Base-by-base conservation (phyloP, 495 filamentous ascomycete genomes). In the Aspergillus affinis region DNA sequence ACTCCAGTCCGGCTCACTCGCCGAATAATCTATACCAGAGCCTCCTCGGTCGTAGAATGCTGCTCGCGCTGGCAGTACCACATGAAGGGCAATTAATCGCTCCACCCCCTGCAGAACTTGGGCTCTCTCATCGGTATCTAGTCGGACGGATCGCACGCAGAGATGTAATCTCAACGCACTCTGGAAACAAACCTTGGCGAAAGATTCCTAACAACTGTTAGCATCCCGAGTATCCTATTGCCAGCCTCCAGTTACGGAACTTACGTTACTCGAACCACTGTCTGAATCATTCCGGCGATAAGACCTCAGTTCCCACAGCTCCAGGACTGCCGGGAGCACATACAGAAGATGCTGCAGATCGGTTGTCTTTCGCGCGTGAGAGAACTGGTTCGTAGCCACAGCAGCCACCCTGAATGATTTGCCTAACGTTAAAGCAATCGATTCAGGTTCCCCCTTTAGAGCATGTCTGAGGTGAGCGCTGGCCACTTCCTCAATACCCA, bases 1-100 rank as follows among this genome's bases (percentile, higher is more conserved):
- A 51, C 68, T 77, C 78, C 78, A 80, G 52, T 80, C 73, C 0
- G 78, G 78, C 51, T 78, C 73, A 15, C 66, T 71, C 36, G 71
- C 62, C 15, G 78, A 76, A 61, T 80, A 80, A 52, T 78, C 75
- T 45, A 80, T 79, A 13, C 76, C 76, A 48, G 73, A 74, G 20
- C 75, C 72, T 27, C 75, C 76, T 55, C 70, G 53, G 13, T 65
- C 81, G 47, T 79, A 74, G 66, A 85, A 89, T 3, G 76, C 74
- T 4, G 78, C 69, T 52, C 85, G 85, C 30, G 86, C 83, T 4
- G 90, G 90, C 2, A 87, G 72, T 19, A 95, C 78, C 30, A 95
- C 77, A 74, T 91, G 87, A 27, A 81, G 80, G n/a, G 84, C 82
- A 54, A 92, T 66, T 19, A 92, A 76, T 2, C 80, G 79, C 58